Evolutionary conservation across 2,329 filamentous ascomycete genomes (phyloP).

Genomic region (Ophiostoma ips): DNA sequence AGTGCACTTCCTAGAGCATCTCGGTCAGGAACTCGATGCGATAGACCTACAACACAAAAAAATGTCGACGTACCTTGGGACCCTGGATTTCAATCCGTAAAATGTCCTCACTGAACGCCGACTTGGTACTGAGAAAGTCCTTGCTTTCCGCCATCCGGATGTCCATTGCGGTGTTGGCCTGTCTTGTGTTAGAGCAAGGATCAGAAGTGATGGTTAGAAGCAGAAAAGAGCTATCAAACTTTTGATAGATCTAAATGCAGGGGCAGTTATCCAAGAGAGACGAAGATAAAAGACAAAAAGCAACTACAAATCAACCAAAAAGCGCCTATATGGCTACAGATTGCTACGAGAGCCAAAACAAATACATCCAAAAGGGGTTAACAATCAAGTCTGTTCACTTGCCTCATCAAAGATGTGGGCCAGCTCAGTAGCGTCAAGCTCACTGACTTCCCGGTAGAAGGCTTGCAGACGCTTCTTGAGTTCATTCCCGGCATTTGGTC

Average conservation of each 20-base stretch:
- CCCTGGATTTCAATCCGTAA: conserved; percentile 32
- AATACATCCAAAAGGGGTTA: conserved; percentile 1
- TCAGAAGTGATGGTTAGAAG: not conserved
- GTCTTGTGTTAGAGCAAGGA: conserved; percentile 1
- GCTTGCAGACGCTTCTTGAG: conserved; percentile 10
- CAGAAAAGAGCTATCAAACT: not conserved
- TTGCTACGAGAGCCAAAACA: too few species aligned
- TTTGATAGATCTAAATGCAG: not conserved
- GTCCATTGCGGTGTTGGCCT: conserved; percentile 32
- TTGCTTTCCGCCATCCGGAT: conserved; percentile 20
- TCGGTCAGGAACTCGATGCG: not conserved
- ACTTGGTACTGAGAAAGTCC: rapidly evolving
- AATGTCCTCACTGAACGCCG: conserved; percentile 32
- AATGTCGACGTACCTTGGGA: conserved; percentile 19
- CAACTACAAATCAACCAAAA: not conserved
- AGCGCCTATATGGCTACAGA: not conserved
- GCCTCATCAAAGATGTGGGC: conserved; percentile 27
- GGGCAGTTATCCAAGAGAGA: not conserved
- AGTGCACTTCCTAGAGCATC: conserved; percentile 24
- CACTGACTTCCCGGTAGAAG: conserved; percentile 18
- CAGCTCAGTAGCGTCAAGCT: conserved; percentile 20
- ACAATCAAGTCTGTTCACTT: conserved; percentile 7
- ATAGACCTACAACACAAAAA: not conserved
- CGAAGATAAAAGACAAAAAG: not conserved
- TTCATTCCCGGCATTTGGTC: conserved; percentile 9